Conservation (phyloP, 257 asterid genomes). For the Cordia subcordata region DNA sequence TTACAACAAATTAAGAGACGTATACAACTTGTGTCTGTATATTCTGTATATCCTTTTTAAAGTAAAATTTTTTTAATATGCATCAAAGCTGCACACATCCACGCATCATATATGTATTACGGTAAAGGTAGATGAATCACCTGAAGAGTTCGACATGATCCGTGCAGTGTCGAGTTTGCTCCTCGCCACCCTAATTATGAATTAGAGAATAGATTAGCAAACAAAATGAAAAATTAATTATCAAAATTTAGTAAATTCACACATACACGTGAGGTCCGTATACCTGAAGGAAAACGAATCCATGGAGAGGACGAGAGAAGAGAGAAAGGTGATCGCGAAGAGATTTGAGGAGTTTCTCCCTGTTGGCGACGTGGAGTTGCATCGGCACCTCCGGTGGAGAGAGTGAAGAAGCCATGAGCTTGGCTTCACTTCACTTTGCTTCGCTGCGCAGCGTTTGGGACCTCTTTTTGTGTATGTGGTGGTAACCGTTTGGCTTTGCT, state of each 20-base stretch:
- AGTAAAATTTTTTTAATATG: too few species aligned
- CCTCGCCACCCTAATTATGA: conserved; percentile 74
- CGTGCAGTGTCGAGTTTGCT: conserved; percentile 77
- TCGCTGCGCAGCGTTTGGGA: too few species aligned
- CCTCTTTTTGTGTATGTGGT: too few species aligned
- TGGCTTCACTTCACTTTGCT: too few species aligned
- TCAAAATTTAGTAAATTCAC: conserved; percentile 2
- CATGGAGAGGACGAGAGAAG: conserved; percentile 51
- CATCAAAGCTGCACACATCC: too few species aligned
- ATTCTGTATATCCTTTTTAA: too few species aligned
- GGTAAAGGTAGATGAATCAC: too few species aligned
- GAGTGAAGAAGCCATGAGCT: conserved; percentile 64
- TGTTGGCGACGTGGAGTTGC: conserved; percentile 53
- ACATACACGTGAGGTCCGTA: not conserved
- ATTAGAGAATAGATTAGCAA: conserved; percentile 7
- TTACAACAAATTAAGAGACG: too few species aligned
- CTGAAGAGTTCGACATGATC: conserved; percentile 85
- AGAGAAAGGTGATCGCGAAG: conserved; percentile 54
- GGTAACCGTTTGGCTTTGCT: too few species aligned
- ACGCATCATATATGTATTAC: too few species aligned
- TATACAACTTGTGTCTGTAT: too few species aligned
- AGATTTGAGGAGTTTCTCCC: conserved; percentile 61
- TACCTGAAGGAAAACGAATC: conserved; percentile 73
- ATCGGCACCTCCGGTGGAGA: conserved; percentile 70
- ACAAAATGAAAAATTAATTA: not conserved